Evolutionary conservation across 176 grass and related monocot species (phyloP).

Genomic region (Ampelocalamus luodianensis): DNA sequence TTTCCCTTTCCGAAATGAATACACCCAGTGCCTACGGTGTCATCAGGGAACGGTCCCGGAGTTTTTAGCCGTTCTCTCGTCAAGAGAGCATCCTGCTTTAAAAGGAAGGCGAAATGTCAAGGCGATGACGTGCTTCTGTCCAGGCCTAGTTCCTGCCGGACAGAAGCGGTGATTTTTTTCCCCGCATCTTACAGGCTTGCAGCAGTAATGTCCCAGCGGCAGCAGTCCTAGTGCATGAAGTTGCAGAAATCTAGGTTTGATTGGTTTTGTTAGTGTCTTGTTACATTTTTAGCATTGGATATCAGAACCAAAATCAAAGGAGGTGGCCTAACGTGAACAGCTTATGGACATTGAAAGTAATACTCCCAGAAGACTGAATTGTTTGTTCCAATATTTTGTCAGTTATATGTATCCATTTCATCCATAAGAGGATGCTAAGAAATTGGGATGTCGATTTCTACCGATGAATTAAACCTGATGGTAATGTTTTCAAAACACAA

Average conservation of each 20-base stretch:
- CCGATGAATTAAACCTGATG: neutral
- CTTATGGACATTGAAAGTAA: neutral
- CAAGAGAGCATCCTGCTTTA: neutral
- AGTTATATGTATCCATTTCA: neutral
- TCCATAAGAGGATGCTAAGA: neutral
- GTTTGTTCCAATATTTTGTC: neutral
- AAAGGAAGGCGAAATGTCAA: conserved; percentile 36
- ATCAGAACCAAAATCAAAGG: neutral
- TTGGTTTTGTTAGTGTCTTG: neutral
- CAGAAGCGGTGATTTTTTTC: neutral
- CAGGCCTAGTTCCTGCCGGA: neutral
- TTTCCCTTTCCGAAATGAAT: conserved; percentile 37
- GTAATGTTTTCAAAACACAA: neutral
- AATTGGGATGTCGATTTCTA: neutral
- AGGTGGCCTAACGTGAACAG: conserved; percentile 25
- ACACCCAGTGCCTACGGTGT: neutral
- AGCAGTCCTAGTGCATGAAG: neutral
- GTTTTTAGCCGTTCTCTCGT: neutral
- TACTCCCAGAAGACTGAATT: neutral
- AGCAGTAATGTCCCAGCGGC: neutral
- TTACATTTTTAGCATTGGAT: neutral
- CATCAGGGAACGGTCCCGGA: neutral
- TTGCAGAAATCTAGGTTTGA: neutral
- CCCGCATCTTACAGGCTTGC: neutral
- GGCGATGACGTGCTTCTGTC: conserved; percentile 17